phyloP scores from a whole-genome alignment of 2,329 filamentous ascomycete species.

The Venturia pyrina region DNA sequence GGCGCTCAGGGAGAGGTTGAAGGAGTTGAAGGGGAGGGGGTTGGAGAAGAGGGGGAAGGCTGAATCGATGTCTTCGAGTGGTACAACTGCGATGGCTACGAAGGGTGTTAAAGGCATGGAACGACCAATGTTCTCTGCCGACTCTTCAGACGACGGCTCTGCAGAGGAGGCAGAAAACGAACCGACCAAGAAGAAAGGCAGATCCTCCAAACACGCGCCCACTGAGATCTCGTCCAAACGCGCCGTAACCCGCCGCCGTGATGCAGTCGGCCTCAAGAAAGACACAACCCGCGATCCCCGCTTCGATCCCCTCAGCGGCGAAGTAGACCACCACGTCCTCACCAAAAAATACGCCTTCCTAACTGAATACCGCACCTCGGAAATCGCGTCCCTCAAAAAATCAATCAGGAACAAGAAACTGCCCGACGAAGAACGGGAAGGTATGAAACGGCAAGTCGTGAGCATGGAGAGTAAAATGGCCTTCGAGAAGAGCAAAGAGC shows the following conservation, averaged over 20 bases:
- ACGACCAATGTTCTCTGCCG: neutral
- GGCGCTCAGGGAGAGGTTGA: slow-evolving; percentile 33
- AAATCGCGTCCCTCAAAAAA: slow-evolving; percentile 64
- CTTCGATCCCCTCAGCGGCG: slow-evolving; percentile 60
- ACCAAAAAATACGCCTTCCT: slow-evolving; percentile 78
- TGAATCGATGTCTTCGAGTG: slow-evolving; percentile 9
- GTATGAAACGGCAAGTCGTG: slow-evolving; percentile 61
- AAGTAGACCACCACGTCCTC: slow-evolving; percentile 47
- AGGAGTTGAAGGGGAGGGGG: slow-evolving; percentile 30
- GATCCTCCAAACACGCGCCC: slow-evolving; percentile 80
- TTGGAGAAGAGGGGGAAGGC: slow-evolving; percentile 18
- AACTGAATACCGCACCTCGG: slow-evolving; percentile 72
- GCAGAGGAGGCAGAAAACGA: slow-evolving; percentile 14
- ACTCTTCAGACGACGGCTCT: slow-evolving; percentile 5
- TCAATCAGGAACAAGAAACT: slow-evolving; percentile 50
- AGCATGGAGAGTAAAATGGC: slow-evolving; percentile 72
- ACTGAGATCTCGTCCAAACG: slow-evolving; percentile 72
- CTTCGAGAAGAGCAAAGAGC: slow-evolving; percentile 58
- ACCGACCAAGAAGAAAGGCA: slow-evolving; percentile 25
- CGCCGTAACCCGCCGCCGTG: slow-evolving; percentile 71
- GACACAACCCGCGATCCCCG: slow-evolving; percentile 65
- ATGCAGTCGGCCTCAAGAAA: slow-evolving; percentile 56
- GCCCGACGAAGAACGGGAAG: slow-evolving; percentile 54
- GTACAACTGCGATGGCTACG: slow-evolving; percentile 16
- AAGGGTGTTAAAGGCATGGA: neutral